These are phyloP conservation scores for Myotisia sp. DNA, from an alignment of 2,329 filamentous ascomycete species.

Conservation along the genomic window DNA sequence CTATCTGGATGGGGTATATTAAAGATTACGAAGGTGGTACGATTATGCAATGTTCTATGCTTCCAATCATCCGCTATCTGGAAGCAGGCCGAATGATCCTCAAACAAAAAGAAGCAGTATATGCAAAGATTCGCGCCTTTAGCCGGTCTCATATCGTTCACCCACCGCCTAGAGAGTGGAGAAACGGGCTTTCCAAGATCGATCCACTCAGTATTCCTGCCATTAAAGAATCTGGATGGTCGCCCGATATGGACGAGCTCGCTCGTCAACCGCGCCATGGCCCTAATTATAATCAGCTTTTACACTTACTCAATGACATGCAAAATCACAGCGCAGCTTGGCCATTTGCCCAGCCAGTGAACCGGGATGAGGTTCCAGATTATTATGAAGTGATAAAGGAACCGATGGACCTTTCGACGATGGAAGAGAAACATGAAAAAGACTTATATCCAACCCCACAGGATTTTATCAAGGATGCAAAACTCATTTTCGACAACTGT, in stretches of 20 bases:
- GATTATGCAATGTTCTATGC: constrained; percentile 98
- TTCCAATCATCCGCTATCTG: constrained; percentile 85
- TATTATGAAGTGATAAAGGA: constrained; percentile 98
- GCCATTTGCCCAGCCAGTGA: constrained; percentile 90
- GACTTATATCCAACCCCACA: constrained; percentile 84
- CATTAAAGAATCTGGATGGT: constrained; percentile 88
- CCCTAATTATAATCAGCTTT: constrained; percentile 86
- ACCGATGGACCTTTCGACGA: constrained; percentile 90
- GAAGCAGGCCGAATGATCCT: constrained; percentile 85
- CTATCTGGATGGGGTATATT: constrained; percentile 98
- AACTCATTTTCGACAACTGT: constrained; percentile 87
- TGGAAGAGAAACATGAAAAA: constrained; percentile 89
- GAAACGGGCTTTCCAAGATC: constrained; percentile 56
- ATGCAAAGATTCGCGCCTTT: constrained; percentile 86
- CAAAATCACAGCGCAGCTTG: constrained; percentile 87
- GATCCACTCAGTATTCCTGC: constrained; percentile 76
- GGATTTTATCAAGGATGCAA: constrained; percentile 80
- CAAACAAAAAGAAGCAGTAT: constrained; percentile 91
- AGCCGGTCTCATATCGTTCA: constrained; percentile 81
- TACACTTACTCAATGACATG: constrained; percentile 84
- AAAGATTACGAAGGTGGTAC: constrained; percentile 98
- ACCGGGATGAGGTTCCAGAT: constrained; percentile 90
- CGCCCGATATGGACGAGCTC: constrained; percentile 92
- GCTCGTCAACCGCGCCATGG: constrained; percentile 89
- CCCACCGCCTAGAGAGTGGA: constrained; percentile 72